These are phyloP conservation scores for Trametes elegans DNA, from an alignment of 768 basidiomycete species.

Conservation along the genomic window DNA sequence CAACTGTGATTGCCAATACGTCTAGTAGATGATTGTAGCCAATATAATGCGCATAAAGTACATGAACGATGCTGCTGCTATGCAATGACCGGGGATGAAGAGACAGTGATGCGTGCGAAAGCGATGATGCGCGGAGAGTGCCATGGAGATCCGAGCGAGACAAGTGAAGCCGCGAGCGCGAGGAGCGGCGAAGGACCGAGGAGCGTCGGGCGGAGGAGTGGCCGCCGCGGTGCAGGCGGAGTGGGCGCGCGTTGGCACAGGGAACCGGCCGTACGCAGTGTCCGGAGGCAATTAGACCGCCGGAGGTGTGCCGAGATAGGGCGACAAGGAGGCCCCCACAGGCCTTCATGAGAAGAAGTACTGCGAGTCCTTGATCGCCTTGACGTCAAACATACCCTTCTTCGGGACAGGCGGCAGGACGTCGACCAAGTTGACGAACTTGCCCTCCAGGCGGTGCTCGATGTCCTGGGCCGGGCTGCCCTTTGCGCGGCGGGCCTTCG, in stretches of 20 bases:
- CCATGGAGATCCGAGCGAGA: conserved; percentile 5
- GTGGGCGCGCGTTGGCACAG: background rate
- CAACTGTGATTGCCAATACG: background rate
- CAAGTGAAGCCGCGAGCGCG: background rate
- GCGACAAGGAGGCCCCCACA: background rate
- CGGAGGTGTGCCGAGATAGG: too few species aligned
- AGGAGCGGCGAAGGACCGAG: background rate
- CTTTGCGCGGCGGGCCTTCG: conserved; percentile 14
- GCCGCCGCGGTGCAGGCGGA: background rate
- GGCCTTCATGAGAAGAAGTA: conserved; percentile 89
- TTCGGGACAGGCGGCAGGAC: conserved; percentile 78
- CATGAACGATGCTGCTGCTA: conserved; percentile 3
- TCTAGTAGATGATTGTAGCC: conserved; percentile 12
- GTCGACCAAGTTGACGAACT: conserved; percentile 73
- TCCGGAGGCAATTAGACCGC: too few species aligned
- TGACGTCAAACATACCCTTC: conserved; percentile 85
- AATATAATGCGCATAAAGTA: conserved; percentile 20
- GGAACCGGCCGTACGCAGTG: too few species aligned
- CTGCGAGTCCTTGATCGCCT: conserved; percentile 71
- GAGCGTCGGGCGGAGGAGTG: background rate
- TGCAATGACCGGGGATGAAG: background rate
- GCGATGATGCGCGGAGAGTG: background rate
- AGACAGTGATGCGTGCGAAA: background rate
- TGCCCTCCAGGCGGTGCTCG: conserved; percentile 29
- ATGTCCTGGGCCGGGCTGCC: background rate